Evolutionary conservation across 129 eudicot species (phyloP), one percentile per base, ranked within the genome.

Genomic region (Flaveria trinervia): DNA sequence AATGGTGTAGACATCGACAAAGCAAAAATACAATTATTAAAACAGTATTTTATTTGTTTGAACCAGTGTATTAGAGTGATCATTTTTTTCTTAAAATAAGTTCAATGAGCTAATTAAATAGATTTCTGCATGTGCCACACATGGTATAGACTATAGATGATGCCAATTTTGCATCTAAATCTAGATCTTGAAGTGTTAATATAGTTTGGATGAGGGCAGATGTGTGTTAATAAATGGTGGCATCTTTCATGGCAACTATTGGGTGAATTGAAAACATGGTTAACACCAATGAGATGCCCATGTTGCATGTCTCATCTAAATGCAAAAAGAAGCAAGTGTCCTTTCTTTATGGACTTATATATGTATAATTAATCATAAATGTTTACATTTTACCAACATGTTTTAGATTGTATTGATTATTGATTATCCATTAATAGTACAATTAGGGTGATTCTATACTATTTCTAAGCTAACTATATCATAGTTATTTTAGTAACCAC

Each of bases 241-340:
- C 73, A 72, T 79, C 79, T 65, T 50, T 72, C 60, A 56, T 65
- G 79, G 48, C 73, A 79, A 64, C 60, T 39, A 64, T 64, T 48
- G 78, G 73, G 54, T 50, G 68, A 79, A 72, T 48, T 48, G 9
- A 56, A 61, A 71, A 65, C 69, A 72, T 65, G 67, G 41, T 41
- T 72, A 72, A 73, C 68, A 80, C 60, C 41, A 51, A 65, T 79
- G 83, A 79, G 72, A 79, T 79, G 78, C 69, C 79, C 83, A 80
- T 80, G 83, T 72, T 49, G 54, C 74, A 80, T 39, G 48, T 80
- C 72, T 60, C 68, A 79, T 71, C 72, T 73, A 51, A 62, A 62
- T 59, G 65, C 55, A 48, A 46, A 79, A 2, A 60, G 22, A 78
- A 70, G 52, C 17, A 26, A 77, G 23, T 30, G 64, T 33, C 26